phyloP scores from a whole-genome alignment of 2,329 filamentous ascomycete genomes.

The Lasiodiplodia sp. region DNA sequence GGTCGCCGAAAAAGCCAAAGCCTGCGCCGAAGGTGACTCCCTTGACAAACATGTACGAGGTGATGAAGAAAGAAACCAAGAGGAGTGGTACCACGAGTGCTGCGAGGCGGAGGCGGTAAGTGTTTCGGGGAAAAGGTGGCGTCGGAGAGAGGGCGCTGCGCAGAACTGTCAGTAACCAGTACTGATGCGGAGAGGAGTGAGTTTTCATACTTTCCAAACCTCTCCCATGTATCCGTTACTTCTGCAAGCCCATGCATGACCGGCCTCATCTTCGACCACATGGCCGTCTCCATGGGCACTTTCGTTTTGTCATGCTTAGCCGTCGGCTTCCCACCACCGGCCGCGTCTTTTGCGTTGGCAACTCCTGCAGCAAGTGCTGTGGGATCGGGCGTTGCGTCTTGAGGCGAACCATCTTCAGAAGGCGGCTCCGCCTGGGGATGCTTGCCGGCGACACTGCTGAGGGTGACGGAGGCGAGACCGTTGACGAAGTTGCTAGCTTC shows the following conservation, averaged over 20 bases:
- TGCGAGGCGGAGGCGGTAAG: conserved; percentile 55
- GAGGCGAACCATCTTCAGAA: conserved; percentile 51
- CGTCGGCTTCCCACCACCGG: conserved; percentile 58
- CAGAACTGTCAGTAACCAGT: background rate
- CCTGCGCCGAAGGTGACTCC: conserved; percentile 71
- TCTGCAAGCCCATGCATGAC: conserved; percentile 72
- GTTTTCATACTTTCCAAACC: conserved; percentile 64
- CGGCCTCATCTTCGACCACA: conserved; percentile 78
- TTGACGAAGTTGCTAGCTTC: conserved; percentile 84
- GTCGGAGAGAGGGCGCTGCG: conserved; percentile 55
- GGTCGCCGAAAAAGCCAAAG: conserved; percentile 81
- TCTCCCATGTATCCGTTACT: conserved; percentile 68
- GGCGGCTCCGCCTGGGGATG: conserved; percentile 71
- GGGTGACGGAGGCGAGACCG: conserved; percentile 72
- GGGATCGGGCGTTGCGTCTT: conserved; percentile 66
- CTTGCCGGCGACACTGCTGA: conserved; percentile 79
- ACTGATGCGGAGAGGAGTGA: background rate
- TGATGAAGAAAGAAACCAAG: conserved; percentile 52
- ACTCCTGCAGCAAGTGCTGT: conserved; percentile 62
- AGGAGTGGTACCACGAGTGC: conserved; percentile 53
- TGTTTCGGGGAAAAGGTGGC: conserved; percentile 54
- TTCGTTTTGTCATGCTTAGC: conserved; percentile 76
- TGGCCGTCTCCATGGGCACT: conserved; percentile 75
- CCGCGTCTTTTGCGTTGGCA: conserved; percentile 62
- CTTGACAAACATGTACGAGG: conserved; percentile 65